A percentile compares a stretch with the other conserved stretches of the same genome.
Conservation (phyloP, 139 green algal genomes). For the Marvania coccoides region DNA sequence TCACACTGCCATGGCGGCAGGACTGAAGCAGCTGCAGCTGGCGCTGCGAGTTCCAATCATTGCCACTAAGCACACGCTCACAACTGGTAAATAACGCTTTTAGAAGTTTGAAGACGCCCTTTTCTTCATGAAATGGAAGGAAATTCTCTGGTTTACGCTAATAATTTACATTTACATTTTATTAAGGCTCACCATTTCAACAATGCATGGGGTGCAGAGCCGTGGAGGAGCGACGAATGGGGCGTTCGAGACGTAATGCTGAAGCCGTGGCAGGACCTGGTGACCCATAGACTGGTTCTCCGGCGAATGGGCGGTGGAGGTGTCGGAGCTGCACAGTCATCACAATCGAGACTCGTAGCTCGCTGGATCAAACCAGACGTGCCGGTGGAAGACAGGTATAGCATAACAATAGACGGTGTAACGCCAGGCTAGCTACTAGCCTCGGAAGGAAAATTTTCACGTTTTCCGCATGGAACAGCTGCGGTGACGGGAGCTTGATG, state of each 20-base stretch:
- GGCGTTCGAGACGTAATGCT: slow-evolving; percentile 7
- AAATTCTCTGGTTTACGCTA: not conserved
- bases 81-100: not conserved
- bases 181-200: too few relatives aligned
- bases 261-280: slow-evolving; percentile 20
- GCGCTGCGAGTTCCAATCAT: slow-evolving; percentile 3
- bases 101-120: not conserved
- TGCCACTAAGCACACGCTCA: slow-evolving; percentile 7
- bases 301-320: not conserved
- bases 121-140: not conserved
- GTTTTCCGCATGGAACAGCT: too few relatives aligned
- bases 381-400: not conserved
- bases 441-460: too few relatives aligned
- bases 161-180: too few relatives aligned
- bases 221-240: too few relatives aligned
- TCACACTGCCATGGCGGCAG: not conserved
- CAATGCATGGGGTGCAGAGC: too few relatives aligned
- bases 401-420: not conserved
- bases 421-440: too few relatives aligned
- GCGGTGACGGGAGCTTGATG: too few relatives aligned
- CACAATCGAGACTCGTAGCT: not conserved
- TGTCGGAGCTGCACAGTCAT: not conserved
- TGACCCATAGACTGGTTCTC: slow-evolving; percentile 16
- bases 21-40: slow-evolving; percentile 2
- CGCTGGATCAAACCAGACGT: not conserved